These are phyloP conservation scores for Artemisia annua DNA, from an alignment of 129 eudicot species.

Conservation along the genomic window DNA sequence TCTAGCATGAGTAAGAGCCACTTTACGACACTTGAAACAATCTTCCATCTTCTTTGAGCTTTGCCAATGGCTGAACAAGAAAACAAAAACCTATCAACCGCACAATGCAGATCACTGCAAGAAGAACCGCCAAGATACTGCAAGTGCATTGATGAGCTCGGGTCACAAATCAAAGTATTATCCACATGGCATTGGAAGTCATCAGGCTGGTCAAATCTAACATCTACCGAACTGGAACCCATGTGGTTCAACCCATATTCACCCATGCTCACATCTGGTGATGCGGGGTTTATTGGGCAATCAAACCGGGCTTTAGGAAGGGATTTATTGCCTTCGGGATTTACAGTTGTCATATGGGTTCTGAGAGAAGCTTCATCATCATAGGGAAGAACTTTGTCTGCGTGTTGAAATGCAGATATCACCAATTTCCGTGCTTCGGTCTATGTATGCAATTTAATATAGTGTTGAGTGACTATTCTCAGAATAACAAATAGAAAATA, in stretches of 20 bases:
- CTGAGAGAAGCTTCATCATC: constrained; percentile 58
- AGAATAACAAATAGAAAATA: neutral
- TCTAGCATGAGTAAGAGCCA: constrained; percentile 44
- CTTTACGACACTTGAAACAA: constrained; percentile 53
- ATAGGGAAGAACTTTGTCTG: constrained; percentile 51
- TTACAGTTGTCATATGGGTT: constrained; percentile 28
- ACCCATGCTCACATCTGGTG: constrained; percentile 44
- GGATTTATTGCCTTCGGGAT: constrained; percentile 25
- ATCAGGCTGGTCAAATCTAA: constrained; percentile 42
- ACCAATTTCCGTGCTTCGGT: constrained; percentile 61
- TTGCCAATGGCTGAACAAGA: constrained; percentile 42
- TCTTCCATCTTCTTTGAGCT: constrained; percentile 67
- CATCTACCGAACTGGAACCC: constrained; percentile 39
- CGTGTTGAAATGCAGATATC: constrained; percentile 54
- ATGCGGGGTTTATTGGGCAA: constrained; percentile 36
- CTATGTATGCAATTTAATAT: constrained; percentile 31
- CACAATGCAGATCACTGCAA: constrained; percentile 43
- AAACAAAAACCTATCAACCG: constrained; percentile 38
- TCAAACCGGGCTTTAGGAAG: constrained; percentile 28
- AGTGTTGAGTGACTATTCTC: neutral
- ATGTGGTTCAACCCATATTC: constrained; percentile 38
- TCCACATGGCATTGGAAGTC: constrained; percentile 42
- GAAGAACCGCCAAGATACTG: constrained; percentile 48
- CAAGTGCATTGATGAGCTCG: constrained; percentile 46
- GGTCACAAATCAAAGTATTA: constrained; percentile 46